These are phyloP conservation scores for Leersia perrieri DNA, from an alignment of 176 grass and related monocot species.

Conservation along the genomic window DNA sequence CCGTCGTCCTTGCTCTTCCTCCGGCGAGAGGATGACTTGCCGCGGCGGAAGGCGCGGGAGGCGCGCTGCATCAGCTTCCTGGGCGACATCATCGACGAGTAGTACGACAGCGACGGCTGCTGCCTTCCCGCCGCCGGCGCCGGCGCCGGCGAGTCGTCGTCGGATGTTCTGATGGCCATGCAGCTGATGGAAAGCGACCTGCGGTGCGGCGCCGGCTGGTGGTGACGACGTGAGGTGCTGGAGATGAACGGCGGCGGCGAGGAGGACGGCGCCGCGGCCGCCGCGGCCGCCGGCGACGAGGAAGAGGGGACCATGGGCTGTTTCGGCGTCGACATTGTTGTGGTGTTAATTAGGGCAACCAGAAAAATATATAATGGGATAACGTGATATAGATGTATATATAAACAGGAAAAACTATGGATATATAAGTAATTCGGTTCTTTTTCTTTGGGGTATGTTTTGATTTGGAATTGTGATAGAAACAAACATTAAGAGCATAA, in stretches of 20 bases:
- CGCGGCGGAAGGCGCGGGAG: slow-evolving; percentile 32
- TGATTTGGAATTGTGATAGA: background rate
- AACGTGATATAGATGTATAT: background rate
- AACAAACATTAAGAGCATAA: background rate
- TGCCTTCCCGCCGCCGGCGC: too few relatives aligned
- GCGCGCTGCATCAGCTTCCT: slow-evolving; percentile 47
- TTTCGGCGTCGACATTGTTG: background rate
- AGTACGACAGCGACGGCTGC: slow-evolving; percentile 3
- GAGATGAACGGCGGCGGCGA: slow-evolving; percentile 32
- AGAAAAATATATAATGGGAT: background rate
- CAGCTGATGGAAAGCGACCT: slow-evolving; percentile 30
- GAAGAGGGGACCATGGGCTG: slow-evolving; percentile 21
- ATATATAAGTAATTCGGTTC: too few relatives aligned
- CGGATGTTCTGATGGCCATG: background rate
- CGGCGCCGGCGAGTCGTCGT: slow-evolving; percentile 36
- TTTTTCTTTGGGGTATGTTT: background rate
- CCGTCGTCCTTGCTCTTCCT: background rate
- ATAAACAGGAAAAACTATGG: too few relatives aligned
- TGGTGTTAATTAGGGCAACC: background rate
- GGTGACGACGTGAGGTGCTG: background rate
- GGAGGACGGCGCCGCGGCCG: slow-evolving; percentile 19
- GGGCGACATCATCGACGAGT: slow-evolving; percentile 31
- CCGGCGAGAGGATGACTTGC: slow-evolving; percentile 33
- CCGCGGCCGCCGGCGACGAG: background rate
- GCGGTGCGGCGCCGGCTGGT: background rate